A percentile compares a stretch with the other conserved stretches of the same genome.
These are phyloP conservation scores for Monsonia emarginata DNA, from an alignment of 441 rosid genomes.

Conservation along the genomic window DNA sequence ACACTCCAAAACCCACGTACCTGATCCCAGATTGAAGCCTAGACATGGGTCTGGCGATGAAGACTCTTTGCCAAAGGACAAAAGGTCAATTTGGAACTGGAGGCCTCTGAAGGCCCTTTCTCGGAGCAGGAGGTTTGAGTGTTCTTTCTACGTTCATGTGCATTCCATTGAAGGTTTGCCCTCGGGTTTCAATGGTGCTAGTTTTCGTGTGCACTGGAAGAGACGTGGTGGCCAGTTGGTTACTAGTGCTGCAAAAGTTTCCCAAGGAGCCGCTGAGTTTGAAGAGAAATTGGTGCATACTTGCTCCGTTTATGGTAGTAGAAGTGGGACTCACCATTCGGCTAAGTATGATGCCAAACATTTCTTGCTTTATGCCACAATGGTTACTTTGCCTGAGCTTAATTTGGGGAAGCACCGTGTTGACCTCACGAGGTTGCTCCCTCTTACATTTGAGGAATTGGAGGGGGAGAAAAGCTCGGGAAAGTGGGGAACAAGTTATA, in stretches of 20 bases:
- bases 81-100: conserved; percentile 81
- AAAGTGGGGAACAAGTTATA: conserved; percentile 84
- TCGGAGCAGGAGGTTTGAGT: conserved; percentile 54
- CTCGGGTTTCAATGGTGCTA: conserved; percentile 38
- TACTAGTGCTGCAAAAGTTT: conserved; percentile 54
- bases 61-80: conserved; percentile 50
- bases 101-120: conserved; percentile 72
- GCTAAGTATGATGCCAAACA: conserved; percentile 91
- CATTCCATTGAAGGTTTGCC: conserved; percentile 68
- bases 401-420: conserved; percentile 91
- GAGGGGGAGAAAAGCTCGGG: conserved; percentile 85
- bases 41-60: no score
- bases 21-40: conserved; percentile 30
- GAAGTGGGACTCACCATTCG: conserved; percentile 76
- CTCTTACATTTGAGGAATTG: conserved; percentile 79
- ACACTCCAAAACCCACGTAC: conserved; percentile 29
- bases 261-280: conserved; percentile 52
- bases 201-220: conserved; percentile 74
- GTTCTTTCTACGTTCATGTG: conserved; percentile 71
- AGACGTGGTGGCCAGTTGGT: conserved; percentile 58
- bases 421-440: conserved; percentile 84
- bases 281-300: conserved; percentile 64
- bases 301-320: conserved; percentile 65
- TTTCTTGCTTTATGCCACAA: conserved; percentile 65
- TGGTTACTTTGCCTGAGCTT: conserved; percentile 48